These are phyloP conservation scores for Fusarium sp. DNA, from an alignment of 2,329 filamentous ascomycete species.

Conservation along the genomic window DNA sequence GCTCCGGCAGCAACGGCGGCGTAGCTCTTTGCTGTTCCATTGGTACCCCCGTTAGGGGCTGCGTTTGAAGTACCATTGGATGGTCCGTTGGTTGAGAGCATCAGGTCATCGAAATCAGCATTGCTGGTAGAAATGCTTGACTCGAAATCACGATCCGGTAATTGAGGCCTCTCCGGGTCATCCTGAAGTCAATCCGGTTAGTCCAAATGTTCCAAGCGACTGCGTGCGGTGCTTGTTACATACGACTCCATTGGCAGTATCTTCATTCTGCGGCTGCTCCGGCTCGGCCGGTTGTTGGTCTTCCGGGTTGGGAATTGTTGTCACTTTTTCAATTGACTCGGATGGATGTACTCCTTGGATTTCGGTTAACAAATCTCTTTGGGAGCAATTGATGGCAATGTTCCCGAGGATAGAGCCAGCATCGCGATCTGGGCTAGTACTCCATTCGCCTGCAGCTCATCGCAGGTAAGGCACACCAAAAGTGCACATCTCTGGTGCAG, in stretches of 20 bases:
- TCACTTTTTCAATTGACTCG: slow-evolving; percentile 44
- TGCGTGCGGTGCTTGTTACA: slow-evolving; percentile 1
- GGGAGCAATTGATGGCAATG: background rate
- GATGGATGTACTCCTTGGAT: slow-evolving; percentile 12
- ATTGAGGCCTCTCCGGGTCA: slow-evolving; percentile 17
- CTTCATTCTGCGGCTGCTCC: slow-evolving; percentile 20
- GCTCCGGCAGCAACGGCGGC: slow-evolving; percentile 26
- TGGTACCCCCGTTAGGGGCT: slow-evolving; percentile 1
- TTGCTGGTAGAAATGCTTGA: slow-evolving; percentile 39
- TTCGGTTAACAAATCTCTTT: slow-evolving; percentile 27
- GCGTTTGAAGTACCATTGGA: slow-evolving; percentile 21
- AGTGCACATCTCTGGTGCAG: background rate
- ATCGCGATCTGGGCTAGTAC: background rate
- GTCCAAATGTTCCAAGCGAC: background rate
- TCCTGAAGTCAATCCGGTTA: slow-evolving; percentile 16
- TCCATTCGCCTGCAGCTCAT: slow-evolving; percentile 12
- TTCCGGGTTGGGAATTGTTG: slow-evolving; percentile 39
- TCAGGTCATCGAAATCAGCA: slow-evolving; percentile 36
- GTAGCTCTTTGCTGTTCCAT: slow-evolving; percentile 21
- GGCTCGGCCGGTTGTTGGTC: slow-evolving; percentile 27
- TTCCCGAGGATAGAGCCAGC: background rate
- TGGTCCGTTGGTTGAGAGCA: slow-evolving; percentile 32
- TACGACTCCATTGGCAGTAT: slow-evolving; percentile 24
- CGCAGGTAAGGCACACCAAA: slow-evolving; percentile 9
- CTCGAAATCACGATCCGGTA: slow-evolving; percentile 31